These are phyloP conservation scores for Triangularia verruculosa DNA, from an alignment of 2,329 filamentous ascomycete species.

Conservation along the genomic window DNA sequence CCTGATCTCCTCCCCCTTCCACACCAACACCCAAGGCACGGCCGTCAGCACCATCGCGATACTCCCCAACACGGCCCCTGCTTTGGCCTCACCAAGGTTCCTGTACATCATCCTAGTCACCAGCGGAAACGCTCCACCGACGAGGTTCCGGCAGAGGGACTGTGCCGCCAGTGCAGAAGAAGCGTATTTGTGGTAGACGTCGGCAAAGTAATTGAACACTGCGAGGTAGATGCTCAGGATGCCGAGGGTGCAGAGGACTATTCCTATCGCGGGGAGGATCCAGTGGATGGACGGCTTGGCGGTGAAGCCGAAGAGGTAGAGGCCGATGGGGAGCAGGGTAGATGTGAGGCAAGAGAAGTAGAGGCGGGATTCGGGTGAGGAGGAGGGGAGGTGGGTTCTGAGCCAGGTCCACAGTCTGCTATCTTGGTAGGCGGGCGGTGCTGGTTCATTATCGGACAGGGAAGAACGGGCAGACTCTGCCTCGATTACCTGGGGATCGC, in stretches of 20 bases:
- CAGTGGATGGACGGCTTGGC: constrained; percentile 61
- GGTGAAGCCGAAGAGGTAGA: constrained; percentile 79
- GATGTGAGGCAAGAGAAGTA: constrained; percentile 81
- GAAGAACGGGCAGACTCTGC: not conserved
- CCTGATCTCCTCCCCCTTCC: constrained; percentile 75
- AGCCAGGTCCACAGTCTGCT: constrained; percentile 45
- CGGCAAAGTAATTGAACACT: constrained; percentile 89
- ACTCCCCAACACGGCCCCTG: constrained; percentile 72
- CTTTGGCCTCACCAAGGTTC: constrained; percentile 66
- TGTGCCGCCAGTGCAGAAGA: constrained; percentile 84
- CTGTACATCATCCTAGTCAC: constrained; percentile 71
- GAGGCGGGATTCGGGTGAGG: constrained; percentile 70
- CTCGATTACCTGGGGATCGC: constrained; percentile 27
- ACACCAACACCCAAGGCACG: constrained; percentile 83
- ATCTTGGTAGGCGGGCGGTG: not conserved
- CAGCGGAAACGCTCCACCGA: constrained; percentile 78
- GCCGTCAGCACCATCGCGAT: constrained; percentile 66
- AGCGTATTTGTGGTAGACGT: constrained; percentile 81
- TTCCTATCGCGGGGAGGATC: constrained; percentile 67
- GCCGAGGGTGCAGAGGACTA: constrained; percentile 75
- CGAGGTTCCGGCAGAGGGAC: constrained; percentile 78
- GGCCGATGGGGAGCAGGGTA: constrained; percentile 70
- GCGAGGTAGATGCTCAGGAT: constrained; percentile 86
- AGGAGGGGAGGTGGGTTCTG: constrained; percentile 45
- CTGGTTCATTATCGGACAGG: not conserved